A percentile compares a stretch with the other conserved stretches of the same genome.
Evolutionary conservation across 495 filamentous ascomycete species (phyloP).

Genomic region (Xylaria intraflava): DNA sequence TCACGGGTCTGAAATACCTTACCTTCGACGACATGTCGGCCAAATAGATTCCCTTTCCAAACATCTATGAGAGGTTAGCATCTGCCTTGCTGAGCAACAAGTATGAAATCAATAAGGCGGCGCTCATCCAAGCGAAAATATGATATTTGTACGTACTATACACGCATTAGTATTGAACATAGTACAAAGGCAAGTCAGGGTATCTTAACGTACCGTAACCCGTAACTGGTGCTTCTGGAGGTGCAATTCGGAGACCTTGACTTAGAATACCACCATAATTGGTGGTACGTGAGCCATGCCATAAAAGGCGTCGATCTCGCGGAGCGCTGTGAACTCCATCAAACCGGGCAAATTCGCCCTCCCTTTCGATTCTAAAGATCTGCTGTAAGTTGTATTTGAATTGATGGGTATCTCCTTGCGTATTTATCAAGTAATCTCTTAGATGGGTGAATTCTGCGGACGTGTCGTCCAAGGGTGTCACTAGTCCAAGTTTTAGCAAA

Average conservation of each 20-base stretch:
- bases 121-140: neutral
- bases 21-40: conserved; percentile 66
- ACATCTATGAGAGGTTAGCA: conserved; percentile 36
- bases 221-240: conserved; percentile 69
- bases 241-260: conserved; percentile 80
- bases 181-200: neutral
- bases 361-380: conserved; percentile 76
- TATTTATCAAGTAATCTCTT: conserved; percentile 56
- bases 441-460: conserved; percentile 60
- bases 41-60: conserved; percentile 86
- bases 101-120: neutral
- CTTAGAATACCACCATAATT: conserved; percentile 80
- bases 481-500: neutral
- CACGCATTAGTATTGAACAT: conserved; percentile 5
- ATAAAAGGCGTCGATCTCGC: conserved; percentile 63
- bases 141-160: conserved; percentile 1
- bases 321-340: conserved; percentile 40
- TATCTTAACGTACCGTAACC: conserved; percentile 54
- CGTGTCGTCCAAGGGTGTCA: conserved; percentile 55
- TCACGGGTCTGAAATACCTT: neutral
- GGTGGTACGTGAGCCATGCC: conserved; percentile 74
- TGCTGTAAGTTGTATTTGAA: conserved; percentile 55
- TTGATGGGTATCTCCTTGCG: conserved; percentile 54
- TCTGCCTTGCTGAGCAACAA: neutral
- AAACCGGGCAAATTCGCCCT: conserved; percentile 68